Evolutionary conservation across 2,329 filamentous ascomycete genomes (phyloP).

Genomic region (Ophiobolus disseminans): DNA sequence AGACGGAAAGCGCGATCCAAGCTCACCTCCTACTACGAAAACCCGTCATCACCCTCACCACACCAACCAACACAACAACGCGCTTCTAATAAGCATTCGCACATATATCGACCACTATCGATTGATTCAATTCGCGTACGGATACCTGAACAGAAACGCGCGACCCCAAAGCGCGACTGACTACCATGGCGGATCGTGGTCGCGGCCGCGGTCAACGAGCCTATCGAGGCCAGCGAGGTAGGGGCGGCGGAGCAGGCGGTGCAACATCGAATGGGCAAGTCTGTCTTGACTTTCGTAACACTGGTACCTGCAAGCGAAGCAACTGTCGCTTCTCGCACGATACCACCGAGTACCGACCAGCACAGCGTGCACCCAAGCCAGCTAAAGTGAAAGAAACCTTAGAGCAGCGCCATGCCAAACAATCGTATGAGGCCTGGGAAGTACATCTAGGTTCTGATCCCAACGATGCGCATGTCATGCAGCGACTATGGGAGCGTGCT

Average conservation of each 20-base stretch:
- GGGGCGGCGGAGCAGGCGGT: neutral
- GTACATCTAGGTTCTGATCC: constrained; percentile 25
- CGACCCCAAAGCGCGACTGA: no score
- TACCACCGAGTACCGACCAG: neutral
- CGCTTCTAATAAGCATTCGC: no score
- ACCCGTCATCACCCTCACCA: neutral
- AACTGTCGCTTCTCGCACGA: constrained; percentile 5
- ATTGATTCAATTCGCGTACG: no score
- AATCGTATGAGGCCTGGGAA: constrained; percentile 39
- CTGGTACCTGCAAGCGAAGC: neutral
- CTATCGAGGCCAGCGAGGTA: neutral
- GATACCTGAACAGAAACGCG: no score
- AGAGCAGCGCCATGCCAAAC: constrained; percentile 30
- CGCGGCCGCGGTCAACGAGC: neutral
- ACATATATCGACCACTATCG: no score
- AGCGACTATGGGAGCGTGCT: constrained; percentile 38
- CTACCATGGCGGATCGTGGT: neutral
- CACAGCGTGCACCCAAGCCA: neutral
- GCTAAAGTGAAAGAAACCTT: constrained; percentile 19
- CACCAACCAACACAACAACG: neutral
- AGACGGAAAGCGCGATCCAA: neutral
- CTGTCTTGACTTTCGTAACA: constrained; percentile 2
- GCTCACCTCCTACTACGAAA: neutral
- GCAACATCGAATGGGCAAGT: neutral
- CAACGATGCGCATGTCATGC: constrained; percentile 22